phyloP scores from a whole-genome alignment of 2,329 filamentous ascomycete genomes.

The Diplodia corticola region DNA sequence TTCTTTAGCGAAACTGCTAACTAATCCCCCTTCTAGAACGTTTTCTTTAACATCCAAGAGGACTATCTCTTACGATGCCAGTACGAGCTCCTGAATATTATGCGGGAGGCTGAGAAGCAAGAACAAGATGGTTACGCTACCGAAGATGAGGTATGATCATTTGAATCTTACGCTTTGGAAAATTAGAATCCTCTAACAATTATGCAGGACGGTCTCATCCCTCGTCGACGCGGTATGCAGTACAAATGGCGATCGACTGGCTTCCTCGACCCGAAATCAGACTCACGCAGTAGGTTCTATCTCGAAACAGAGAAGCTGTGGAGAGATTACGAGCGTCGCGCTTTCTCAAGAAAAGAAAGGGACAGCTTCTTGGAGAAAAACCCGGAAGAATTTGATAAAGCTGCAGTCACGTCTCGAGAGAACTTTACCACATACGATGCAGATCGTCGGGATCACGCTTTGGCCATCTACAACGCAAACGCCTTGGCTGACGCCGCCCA shows the following conservation, averaged over 20 bases:
- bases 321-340: slow-evolving; percentile 30
- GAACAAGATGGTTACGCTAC: slow-evolving; percentile 33
- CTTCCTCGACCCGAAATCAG: slow-evolving; percentile 36
- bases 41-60: slow-evolving; percentile 28
- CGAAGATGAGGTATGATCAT: slow-evolving; percentile 41
- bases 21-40: slow-evolving; percentile 21
- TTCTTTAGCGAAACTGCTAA: neutral
- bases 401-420: slow-evolving; percentile 25
- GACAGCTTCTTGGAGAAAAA: slow-evolving; percentile 32
- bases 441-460: slow-evolving; percentile 43
- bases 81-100: slow-evolving; percentile 29
- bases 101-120: slow-evolving; percentile 35
- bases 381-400: slow-evolving; percentile 33
- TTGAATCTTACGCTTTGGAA: neutral
- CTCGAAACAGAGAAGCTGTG: slow-evolving; percentile 42
- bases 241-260: slow-evolving; percentile 30
- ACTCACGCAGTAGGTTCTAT: slow-evolving; percentile 44
- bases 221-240: slow-evolving; percentile 30
- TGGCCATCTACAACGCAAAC: slow-evolving; percentile 40
- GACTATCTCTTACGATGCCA: slow-evolving; percentile 40
- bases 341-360: slow-evolving; percentile 29
- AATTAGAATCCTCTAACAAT: neutral
- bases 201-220: slow-evolving; percentile 36
- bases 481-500: slow-evolving; percentile 37
- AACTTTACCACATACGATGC: slow-evolving; percentile 46